Evolutionary conservation across 2,329 filamentous ascomycete genomes (phyloP).

Genomic region (Trichoderma lentiforme): DNA sequence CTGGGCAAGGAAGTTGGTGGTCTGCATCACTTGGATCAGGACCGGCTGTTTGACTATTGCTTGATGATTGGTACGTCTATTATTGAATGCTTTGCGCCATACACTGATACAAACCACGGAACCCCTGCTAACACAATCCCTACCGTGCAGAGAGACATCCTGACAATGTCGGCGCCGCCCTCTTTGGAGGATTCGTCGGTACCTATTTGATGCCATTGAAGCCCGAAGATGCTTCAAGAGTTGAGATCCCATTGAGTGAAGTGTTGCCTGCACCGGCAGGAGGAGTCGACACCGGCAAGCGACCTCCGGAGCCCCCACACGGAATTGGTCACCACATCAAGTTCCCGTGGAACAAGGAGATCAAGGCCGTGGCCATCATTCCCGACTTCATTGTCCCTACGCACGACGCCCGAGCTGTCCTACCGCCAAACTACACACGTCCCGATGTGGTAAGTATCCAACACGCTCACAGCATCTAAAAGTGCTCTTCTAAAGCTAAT

Average conservation of each 20-base stretch:
- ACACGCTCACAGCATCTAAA: too few species aligned
- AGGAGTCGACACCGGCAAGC: slow-evolving; percentile 82
- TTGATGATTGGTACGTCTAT: slow-evolving; percentile 77
- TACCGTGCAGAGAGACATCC: slow-evolving; percentile 68
- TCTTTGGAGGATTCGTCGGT: slow-evolving; percentile 95
- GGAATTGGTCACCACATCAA: slow-evolving; percentile 96
- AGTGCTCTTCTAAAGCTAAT: not conserved
- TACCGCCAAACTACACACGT: slow-evolving; percentile 75
- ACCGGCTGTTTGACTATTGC: slow-evolving; percentile 89
- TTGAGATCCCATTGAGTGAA: slow-evolving; percentile 91
- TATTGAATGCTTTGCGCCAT: not conserved
- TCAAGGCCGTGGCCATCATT: slow-evolving; percentile 96
- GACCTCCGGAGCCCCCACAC: slow-evolving; percentile 81
- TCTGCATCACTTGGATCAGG: slow-evolving; percentile 68
- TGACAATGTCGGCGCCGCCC: slow-evolving; percentile 89
- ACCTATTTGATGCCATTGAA: slow-evolving; percentile 92
- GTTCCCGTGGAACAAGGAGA: slow-evolving; percentile 89
- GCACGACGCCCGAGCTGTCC: slow-evolving; percentile 79
- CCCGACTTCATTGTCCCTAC: slow-evolving; percentile 96
- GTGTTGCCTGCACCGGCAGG: slow-evolving; percentile 88
- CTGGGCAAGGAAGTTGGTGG: slow-evolving; percentile 85
- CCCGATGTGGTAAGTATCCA: slow-evolving; percentile 70
- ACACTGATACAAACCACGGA: not conserved
- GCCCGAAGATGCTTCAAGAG: slow-evolving; percentile 82
- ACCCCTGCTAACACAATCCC: not conserved